phyloP scores from a whole-genome alignment of 352 stramenopile species.

The Globisporangium iwayamae region DNA sequence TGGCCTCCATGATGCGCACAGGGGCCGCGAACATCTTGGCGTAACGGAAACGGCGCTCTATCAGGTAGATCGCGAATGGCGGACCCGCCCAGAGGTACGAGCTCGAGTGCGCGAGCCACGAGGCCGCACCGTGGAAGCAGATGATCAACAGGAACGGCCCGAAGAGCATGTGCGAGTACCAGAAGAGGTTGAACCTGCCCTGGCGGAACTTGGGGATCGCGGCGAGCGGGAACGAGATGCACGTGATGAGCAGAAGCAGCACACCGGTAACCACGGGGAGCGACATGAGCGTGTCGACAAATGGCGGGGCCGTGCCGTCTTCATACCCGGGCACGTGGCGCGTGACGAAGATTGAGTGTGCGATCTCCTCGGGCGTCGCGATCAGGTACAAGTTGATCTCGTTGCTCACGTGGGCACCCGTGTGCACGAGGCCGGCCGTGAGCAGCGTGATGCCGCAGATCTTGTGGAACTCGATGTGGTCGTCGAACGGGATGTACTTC shows the following conservation, averaged over 20 bases:
- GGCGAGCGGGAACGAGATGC: conserved; percentile 64
- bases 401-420: conserved; percentile 60
- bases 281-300: conserved; percentile 62
- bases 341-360: conserved; percentile 53
- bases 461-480: conserved; percentile 81
- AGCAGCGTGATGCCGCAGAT: conserved; percentile 63
- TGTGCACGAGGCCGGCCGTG: conserved; percentile 57
- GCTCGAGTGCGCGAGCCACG: conserved; percentile 52
- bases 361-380: conserved; percentile 58
- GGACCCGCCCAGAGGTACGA: conserved; percentile 68
- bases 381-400: conserved; percentile 69
- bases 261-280: conserved; percentile 66
- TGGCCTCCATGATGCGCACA: conserved; percentile 62
- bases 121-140: conserved; percentile 56
- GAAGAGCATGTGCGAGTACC: conserved; percentile 83
- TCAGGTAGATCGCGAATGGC: conserved; percentile 64
- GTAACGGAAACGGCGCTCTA: conserved; percentile 69
- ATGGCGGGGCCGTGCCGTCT: conserved; percentile 44
- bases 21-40: conserved; percentile 65
- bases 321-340: conserved; percentile 47
- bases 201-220: conserved; percentile 73
- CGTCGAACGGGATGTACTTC: conserved; percentile 77
- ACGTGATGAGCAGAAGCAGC: conserved; percentile 63
- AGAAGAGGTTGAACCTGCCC: conserved; percentile 78
- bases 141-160: conserved; percentile 63